Evolutionary conservation across 805 yeast genomes (phyloP).

Genomic region (Sungouiozyma ichnusensis): DNA sequence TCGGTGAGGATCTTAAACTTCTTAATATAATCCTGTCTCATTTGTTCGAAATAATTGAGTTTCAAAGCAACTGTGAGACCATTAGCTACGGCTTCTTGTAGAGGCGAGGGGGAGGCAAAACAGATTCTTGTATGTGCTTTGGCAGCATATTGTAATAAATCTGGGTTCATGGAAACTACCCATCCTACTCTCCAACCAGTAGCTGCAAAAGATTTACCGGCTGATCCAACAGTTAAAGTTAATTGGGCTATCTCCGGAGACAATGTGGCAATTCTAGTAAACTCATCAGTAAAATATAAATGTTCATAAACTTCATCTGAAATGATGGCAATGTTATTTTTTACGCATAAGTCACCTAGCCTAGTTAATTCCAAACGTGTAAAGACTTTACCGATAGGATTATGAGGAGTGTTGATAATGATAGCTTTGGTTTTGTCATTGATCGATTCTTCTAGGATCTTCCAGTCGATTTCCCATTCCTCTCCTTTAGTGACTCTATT

Average conservation of each 20-base stretch:
- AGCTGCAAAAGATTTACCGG: conserved; percentile 97
- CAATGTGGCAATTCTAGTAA: conserved; percentile 77
- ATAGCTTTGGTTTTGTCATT: conserved; percentile 72
- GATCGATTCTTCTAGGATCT: conserved; percentile 62
- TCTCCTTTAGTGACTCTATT: conserved; percentile 57
- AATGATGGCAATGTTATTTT: conserved; percentile 70
- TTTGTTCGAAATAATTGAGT: conserved; percentile 57
- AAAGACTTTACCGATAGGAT: conserved; percentile 90
- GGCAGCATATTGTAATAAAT: conserved; percentile 66
- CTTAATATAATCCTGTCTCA: conserved; percentile 54
- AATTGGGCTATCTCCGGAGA: conserved; percentile 68
- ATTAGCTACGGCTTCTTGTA: conserved; percentile 83
- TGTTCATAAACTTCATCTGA: conserved; percentile 96
- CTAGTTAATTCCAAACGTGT: conserved; percentile 59
- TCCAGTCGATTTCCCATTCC: conserved; percentile 83
- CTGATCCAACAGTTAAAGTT: conserved; percentile 89
- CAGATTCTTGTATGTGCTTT: conserved; percentile 93
- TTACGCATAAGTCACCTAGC: conserved; percentile 76
- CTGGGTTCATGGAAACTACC: conserved; percentile 73
- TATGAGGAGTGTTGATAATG: conserved; percentile 89
- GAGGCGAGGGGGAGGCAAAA: conserved; percentile 81
- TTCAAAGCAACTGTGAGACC: conserved; percentile 56
- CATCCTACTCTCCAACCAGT: conserved; percentile 99
- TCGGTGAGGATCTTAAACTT: conserved; percentile 66
- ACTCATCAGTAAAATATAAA: conserved; percentile 54